These are phyloP conservation scores for Lactarius psammicola DNA, from an alignment of 768 basidiomycete species.

Conservation along the genomic window DNA sequence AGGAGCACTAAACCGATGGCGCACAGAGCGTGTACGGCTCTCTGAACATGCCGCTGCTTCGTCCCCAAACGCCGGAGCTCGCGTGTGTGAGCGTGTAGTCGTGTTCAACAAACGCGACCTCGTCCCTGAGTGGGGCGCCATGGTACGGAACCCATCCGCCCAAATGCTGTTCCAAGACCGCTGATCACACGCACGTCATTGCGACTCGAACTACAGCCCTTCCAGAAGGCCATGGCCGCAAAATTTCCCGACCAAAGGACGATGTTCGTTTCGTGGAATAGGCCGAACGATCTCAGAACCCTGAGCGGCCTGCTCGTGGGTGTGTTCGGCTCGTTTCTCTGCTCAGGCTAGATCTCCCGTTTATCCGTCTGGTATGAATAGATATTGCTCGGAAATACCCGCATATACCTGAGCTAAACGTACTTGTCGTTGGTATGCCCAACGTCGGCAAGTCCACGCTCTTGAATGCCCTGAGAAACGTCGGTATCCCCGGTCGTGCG, in stretches of 20 bases:
- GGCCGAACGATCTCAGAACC: constrained; percentile 58
- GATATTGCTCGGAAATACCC: constrained; percentile 69
- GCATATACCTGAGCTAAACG: constrained; percentile 74
- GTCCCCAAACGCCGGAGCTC: constrained; percentile 25
- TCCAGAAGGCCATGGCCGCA: constrained; percentile 64
- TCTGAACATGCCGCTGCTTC: constrained; percentile 21
- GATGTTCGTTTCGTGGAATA: constrained; percentile 72
- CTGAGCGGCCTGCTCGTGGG: constrained; percentile 70
- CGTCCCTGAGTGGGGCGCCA: constrained; percentile 82
- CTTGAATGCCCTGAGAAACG: constrained; percentile 83
- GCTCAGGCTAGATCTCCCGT: constrained; percentile 4
- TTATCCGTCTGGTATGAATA: constrained; percentile 33
- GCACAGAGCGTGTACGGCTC: constrained; percentile 25
- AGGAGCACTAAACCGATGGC: constrained; percentile 27
- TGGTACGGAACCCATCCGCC: constrained; percentile 49
- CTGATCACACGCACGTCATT: constrained; percentile 25
- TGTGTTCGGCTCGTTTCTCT: constrained; percentile 44
- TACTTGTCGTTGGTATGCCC: constrained; percentile 97
- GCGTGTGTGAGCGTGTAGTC: constrained; percentile 77
- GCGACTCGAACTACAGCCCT: constrained; percentile 51
- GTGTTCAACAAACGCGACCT: constrained; percentile 94
- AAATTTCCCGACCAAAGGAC: constrained; percentile 69
- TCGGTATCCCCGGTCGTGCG: constrained; percentile 68
- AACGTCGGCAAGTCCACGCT: constrained; percentile 97
- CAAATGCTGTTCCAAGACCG: background rate